Evolutionary conservation across 225 moss, liverwort and hornwort genomes (phyloP).

Genomic region (Straminergon stramineum): DNA sequence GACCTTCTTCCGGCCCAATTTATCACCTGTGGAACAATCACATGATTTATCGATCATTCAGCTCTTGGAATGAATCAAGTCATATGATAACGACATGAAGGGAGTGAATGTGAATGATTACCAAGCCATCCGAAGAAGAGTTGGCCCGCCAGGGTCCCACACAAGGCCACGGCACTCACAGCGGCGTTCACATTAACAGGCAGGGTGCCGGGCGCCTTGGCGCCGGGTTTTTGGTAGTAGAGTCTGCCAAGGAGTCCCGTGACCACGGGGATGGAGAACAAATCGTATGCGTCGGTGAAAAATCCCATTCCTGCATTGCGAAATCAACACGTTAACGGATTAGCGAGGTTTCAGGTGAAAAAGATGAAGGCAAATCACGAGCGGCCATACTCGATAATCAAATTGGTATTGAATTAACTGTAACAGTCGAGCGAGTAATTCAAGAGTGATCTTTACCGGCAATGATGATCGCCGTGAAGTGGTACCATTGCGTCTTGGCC

Average conservation of each 20-base stretch:
- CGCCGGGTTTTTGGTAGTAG: slow-evolving; percentile 21
- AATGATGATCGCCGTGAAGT: slow-evolving; percentile 29
- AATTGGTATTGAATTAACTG: not conserved
- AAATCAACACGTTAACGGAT: not conserved
- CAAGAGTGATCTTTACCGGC: slow-evolving; percentile 6
- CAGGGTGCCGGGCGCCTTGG: not conserved
- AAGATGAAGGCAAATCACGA: not conserved
- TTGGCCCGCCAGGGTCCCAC: slow-evolving; percentile 32
- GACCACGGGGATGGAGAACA: slow-evolving; percentile 26
- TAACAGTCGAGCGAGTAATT: not conserved
- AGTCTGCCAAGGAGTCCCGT: slow-evolving; percentile 33
- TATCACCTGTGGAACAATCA: slow-evolving; percentile 20
- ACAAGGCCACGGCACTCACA: slow-evolving; percentile 36
- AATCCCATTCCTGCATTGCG: slow-evolving; percentile 28
- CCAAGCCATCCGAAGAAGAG: slow-evolving; percentile 53
- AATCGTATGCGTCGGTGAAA: slow-evolving; percentile 40
- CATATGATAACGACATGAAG: not conserved
- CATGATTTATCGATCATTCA: not conserved
- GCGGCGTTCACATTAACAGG: slow-evolving; percentile 31
- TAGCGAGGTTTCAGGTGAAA: not conserved
- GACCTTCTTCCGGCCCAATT: slow-evolving; percentile 31
- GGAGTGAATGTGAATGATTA: not conserved
- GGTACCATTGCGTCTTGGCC: slow-evolving; percentile 37
- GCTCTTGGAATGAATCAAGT: not conserved
- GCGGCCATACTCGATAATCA: not conserved